Conservation (phyloP, 768 basidiomycete species). For the Leccinum broughii region DNA sequence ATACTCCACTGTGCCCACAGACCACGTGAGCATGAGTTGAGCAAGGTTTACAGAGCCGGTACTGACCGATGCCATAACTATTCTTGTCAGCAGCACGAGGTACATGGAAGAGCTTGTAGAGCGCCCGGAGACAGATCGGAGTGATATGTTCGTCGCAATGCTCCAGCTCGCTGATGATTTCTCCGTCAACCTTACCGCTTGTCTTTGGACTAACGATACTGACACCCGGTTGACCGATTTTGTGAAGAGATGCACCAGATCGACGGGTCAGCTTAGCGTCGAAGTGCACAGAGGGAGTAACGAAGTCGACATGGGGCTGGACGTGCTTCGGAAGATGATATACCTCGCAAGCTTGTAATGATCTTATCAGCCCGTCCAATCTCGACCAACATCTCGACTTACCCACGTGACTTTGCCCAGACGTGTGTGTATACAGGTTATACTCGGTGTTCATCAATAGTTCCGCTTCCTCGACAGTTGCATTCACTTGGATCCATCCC, state of each 20-base stretch:
- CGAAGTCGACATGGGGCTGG: slow-evolving; percentile 35
- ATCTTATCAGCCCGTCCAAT: neutral
- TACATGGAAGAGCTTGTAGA: slow-evolving; percentile 28
- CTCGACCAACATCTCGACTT: neutral
- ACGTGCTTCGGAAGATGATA: slow-evolving; percentile 36
- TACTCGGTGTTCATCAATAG: slow-evolving; percentile 34
- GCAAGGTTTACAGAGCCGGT: neutral
- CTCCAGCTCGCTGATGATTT: slow-evolving; percentile 13
- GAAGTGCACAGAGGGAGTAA: slow-evolving; percentile 39
- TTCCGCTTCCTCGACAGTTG: slow-evolving; percentile 35
- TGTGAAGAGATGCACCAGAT: slow-evolving; percentile 9
- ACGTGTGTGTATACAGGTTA: slow-evolving; percentile 28
- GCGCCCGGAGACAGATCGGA: slow-evolving; percentile 29
- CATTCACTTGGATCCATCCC: slow-evolving; percentile 31
- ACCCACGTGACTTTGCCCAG: slow-evolving; percentile 32
- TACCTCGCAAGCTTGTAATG: slow-evolving; percentile 28
- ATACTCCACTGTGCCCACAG: slow-evolving; percentile 31
- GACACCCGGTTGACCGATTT: slow-evolving; percentile 19
- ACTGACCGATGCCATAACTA: slow-evolving; percentile 36
- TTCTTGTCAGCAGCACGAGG: slow-evolving; percentile 30
- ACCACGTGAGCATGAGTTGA: neutral
- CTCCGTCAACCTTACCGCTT: slow-evolving; percentile 9
- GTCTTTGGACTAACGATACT: slow-evolving; percentile 17
- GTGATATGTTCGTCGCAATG: slow-evolving; percentile 32
- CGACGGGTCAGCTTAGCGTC: slow-evolving; percentile 21